These are phyloP conservation scores for Scopulariopsis brevicaulis DNA, from an alignment of 2,329 filamentous ascomycete genomes.

Conservation along the genomic window DNA sequence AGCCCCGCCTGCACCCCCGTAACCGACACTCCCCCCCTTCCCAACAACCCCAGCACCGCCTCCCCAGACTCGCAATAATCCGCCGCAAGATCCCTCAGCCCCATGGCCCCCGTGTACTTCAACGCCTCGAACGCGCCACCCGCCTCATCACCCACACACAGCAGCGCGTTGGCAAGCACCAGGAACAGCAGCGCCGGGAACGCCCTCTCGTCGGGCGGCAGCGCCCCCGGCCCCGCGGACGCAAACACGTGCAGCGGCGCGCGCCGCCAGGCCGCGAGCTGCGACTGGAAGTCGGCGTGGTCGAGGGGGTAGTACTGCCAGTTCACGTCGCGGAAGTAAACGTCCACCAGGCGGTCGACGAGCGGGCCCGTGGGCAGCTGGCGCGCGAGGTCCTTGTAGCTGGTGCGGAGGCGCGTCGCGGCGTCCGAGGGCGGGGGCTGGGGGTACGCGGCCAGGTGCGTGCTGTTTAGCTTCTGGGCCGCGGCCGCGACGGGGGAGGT, in stretches of 20 bases:
- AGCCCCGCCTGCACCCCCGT: constrained; percentile 47
- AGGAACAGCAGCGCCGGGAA: constrained; percentile 52
- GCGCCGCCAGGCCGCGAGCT: constrained; percentile 42
- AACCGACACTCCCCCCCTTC: constrained; percentile 43
- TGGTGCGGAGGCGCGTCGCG: constrained; percentile 27
- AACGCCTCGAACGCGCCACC: constrained; percentile 40
- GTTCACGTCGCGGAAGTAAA: constrained; percentile 48
- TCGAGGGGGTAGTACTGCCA: constrained; percentile 48
- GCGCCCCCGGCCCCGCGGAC: constrained; percentile 34
- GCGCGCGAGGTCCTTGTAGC: constrained; percentile 46
- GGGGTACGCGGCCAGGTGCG: background rate
- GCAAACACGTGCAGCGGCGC: constrained; percentile 39
- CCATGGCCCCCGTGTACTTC: constrained; percentile 47
- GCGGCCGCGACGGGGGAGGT: constrained; percentile 3
- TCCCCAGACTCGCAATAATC: constrained; percentile 50
- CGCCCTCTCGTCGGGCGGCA: constrained; percentile 37
- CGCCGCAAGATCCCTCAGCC: constrained; percentile 46
- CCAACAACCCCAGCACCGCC: constrained; percentile 39
- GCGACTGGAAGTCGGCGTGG: constrained; percentile 34
- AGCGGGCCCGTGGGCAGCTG: constrained; percentile 43
- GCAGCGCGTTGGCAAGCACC: constrained; percentile 40
- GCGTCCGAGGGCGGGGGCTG: background rate
- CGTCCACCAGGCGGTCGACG: constrained; percentile 39
- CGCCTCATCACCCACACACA: constrained; percentile 35
- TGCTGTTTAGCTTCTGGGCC: background rate